These are phyloP conservation scores for Bretschneidera sinensis DNA, from an alignment of 345 rosid species.

Conservation along the genomic window DNA sequence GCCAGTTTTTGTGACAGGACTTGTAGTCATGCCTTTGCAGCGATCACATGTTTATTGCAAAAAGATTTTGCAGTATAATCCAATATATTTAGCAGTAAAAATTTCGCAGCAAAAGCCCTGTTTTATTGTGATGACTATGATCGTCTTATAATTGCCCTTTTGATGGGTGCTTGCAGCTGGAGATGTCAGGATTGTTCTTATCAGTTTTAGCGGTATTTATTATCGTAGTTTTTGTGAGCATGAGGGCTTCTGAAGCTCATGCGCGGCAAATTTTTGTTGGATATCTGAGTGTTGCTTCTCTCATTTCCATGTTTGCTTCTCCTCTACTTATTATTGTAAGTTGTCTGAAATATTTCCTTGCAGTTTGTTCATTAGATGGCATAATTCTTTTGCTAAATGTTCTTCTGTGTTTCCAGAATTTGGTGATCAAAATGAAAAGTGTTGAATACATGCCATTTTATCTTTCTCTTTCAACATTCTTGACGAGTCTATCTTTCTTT, in stretches of 20 bases:
- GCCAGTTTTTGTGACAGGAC: not conserved
- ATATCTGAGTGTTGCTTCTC: conserved; percentile 45
- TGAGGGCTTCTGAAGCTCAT: conserved; percentile 18
- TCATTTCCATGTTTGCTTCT: conserved; percentile 51
- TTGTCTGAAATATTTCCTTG: not conserved
- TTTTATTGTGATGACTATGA: not conserved
- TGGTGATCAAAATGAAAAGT: conserved; percentile 42
- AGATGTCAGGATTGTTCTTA: conserved; percentile 36
- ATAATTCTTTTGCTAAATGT: conserved; percentile 4
- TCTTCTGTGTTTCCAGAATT: conserved; percentile 24
- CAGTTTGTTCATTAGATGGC: not conserved
- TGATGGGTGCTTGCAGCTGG: conserved; percentile 31
- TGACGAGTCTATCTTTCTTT: conserved; percentile 49
- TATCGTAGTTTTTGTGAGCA: conserved; percentile 29
- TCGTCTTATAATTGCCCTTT: not conserved
- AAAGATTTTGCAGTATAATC: too few species aligned
- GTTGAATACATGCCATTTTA: conserved; percentile 52
- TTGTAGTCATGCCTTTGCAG: not conserved
- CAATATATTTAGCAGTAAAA: too few species aligned
- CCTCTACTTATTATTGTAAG: conserved; percentile 49
- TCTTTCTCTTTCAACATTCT: conserved; percentile 47
- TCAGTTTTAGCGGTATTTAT: conserved; percentile 25
- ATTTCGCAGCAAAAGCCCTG: too few species aligned
- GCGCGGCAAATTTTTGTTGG: conserved; percentile 37
- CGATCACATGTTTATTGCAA: too few species aligned